Evolutionary conservation across 1,284 basidiomycete genomes (phyloP).

Genomic region (Apiotrichum porosum): DNA sequence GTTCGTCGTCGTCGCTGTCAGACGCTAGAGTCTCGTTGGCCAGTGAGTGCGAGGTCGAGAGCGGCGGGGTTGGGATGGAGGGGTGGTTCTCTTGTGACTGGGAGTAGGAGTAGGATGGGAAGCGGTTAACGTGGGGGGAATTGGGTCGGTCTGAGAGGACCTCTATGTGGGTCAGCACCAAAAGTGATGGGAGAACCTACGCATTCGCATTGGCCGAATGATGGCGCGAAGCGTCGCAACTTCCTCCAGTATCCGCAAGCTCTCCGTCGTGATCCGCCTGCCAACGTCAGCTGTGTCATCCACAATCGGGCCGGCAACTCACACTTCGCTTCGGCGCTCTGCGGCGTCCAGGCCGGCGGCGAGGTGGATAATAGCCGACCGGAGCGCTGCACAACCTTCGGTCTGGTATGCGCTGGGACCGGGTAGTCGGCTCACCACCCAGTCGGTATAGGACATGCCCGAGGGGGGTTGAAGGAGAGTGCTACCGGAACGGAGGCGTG

Average conservation of each 20-base stretch:
- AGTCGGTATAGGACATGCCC: constrained; percentile 6
- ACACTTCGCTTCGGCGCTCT: constrained; percentile 37
- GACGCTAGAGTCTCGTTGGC: neutral
- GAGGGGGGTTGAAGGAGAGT: constrained; percentile 1
- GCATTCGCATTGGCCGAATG: constrained; percentile 73
- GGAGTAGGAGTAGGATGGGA: neutral
- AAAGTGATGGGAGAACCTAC: too few relatives aligned
- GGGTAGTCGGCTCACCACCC: constrained; percentile 4
- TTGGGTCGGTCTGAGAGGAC: constrained; percentile 10
- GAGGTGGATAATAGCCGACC: constrained; percentile 25
- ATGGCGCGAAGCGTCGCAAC: constrained; percentile 65
- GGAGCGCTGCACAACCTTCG: constrained; percentile 13
- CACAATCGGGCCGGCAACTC: too few relatives aligned
- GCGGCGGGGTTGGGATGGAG: constrained; percentile 6
- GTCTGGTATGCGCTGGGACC: neutral
- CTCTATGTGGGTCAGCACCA: too few relatives aligned
- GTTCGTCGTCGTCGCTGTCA: constrained; percentile 7
- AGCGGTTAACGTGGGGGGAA: constrained; percentile 7
- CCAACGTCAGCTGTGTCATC: neutral
- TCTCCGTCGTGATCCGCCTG: constrained; percentile 58
- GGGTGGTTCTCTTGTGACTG: neutral
- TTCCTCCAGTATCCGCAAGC: constrained; percentile 67
- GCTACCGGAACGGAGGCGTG: too few relatives aligned
- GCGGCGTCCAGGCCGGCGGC: constrained; percentile 33
- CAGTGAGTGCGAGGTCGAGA: constrained; percentile 3